Base-by-base conservation (phyloP, 1,284 basidiomycete genomes). In the Taiwanofungus camphoratus region DNA sequence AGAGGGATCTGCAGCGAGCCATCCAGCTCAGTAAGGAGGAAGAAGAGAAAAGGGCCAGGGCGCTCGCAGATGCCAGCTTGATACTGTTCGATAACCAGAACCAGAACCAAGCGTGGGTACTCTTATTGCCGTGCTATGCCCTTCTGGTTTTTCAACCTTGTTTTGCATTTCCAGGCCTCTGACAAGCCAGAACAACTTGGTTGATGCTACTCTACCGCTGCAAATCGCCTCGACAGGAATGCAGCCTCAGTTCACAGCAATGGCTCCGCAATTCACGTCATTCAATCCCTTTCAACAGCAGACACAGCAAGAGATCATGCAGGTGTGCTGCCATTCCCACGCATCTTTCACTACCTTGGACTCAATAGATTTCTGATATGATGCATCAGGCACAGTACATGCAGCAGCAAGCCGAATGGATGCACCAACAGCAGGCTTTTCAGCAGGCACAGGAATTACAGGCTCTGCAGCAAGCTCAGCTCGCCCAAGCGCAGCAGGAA, bases 1-100 rank as follows among this genome's bases (percentile, higher is more conserved):
- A 96, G 53, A 72, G 74, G 19, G 92, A 95, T 52, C 61, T 95
- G 31, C 68, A 79, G 54, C 71, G 79, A 51, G 92, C 92, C 0
- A 72, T 96, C 45, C 73, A 77, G 50, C 63, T 92, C 15, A 94
- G 90, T 49, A 78, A 90, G 60, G 83, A 92, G 62, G 93, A 94
- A 56, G 91, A 92, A 57, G 74, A 71, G 37, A 79, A 70, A 59
- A 69, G 87, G 40, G 77, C 72, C 59, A 71, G 72, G 43, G 78
- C 79, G 6, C 69, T 87, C 20, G 85, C 87, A 50, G 80, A 82
- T 53, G 73, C 80, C 22, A 93, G 90, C 21, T 76, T 82, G 18
- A 71, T 83, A 0, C 64, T 96, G 46, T 93, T 96, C 52, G 92
- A 96, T 60, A 92, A 93, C 52, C 71, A 73, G 43, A 71, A 81